These are phyloP conservation scores for Epichloe brachyelytri DNA, from an alignment of 2,329 filamentous ascomycete species.

Conservation along the genomic window DNA sequence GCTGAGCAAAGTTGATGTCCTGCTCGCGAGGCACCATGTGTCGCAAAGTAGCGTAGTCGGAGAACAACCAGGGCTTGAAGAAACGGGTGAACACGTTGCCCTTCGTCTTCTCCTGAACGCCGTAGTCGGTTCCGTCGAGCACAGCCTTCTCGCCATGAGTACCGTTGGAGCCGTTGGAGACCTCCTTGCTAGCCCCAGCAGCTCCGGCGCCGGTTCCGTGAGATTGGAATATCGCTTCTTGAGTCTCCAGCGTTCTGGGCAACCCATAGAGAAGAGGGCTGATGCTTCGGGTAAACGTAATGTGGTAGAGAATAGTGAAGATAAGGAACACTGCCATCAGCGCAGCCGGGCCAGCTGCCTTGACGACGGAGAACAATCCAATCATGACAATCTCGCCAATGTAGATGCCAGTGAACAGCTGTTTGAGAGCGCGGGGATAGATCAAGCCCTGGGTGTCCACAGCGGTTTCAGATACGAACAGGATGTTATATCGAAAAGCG, in stretches of 20 bases:
- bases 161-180: constrained; percentile 1
- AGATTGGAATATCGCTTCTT: constrained; percentile 26
- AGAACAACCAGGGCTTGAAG: constrained; percentile 65
- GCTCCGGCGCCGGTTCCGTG: constrained; percentile 11
- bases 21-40: constrained; percentile 52
- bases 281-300: constrained; percentile 57
- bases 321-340: constrained; percentile 65
- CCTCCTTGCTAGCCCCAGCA: constrained; percentile 10
- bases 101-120: constrained; percentile 34
- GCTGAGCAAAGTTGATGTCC: constrained; percentile 26
- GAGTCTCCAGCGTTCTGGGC: constrained; percentile 45
- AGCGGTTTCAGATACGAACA: constrained; percentile 66
- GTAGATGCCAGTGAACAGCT: constrained; percentile 72
- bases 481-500: constrained; percentile 74
- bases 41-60: constrained; percentile 59
- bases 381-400: constrained; percentile 67
- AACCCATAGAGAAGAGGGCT: constrained; percentile 59
- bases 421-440: constrained; percentile 80
- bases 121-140: constrained; percentile 10
- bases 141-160: constrained; percentile 6
- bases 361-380: constrained; percentile 63
- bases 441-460: constrained; percentile 82
- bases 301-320: constrained; percentile 64
- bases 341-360: constrained; percentile 54
- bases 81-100: constrained; percentile 44